Evolutionary conservation across 257 asterid genomes (phyloP).

Genomic region (Solanum etuberosum): DNA sequence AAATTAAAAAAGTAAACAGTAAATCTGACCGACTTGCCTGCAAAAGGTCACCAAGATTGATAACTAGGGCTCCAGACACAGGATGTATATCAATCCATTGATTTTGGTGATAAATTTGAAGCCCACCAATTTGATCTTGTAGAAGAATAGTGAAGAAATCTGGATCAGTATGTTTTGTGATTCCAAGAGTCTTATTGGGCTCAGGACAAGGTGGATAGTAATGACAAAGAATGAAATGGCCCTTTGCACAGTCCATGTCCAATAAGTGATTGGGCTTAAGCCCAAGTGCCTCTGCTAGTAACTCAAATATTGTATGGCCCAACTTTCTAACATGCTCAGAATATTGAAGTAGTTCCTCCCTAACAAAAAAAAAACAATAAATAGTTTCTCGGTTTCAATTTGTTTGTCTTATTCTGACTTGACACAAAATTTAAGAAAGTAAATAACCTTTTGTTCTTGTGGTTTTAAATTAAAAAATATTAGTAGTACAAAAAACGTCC

Average conservation of each 20-base stretch:
- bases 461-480: too few relatives aligned
- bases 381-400: not conserved
- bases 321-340: not conserved
- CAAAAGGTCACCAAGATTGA: slow-evolving; percentile 9
- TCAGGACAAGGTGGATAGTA: slow-evolving; percentile 13
- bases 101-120: slow-evolving; percentile 7
- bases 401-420: not conserved
- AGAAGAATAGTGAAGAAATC: slow-evolving; percentile 12
- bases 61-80: not conserved
- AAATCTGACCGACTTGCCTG: not conserved
- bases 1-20: not conserved
- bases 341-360: not conserved
- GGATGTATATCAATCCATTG: slow-evolving; percentile 8
- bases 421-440: too few relatives aligned
- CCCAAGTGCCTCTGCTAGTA: slow-evolving; percentile 8
- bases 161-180: not conserved
- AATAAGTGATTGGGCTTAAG: not conserved
- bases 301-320: not conserved
- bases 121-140: slow-evolving; percentile 12
- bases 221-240: not conserved
- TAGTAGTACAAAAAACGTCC: too few relatives aligned
- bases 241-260: slow-evolving; percentile 11
- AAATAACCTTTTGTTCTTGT: too few relatives aligned
- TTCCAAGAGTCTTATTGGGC: slow-evolving; percentile 6
- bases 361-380: accelerated